Evolutionary conservation across 805 yeast genomes (phyloP).

Genomic region (Diddensiella santjacobensis): DNA sequence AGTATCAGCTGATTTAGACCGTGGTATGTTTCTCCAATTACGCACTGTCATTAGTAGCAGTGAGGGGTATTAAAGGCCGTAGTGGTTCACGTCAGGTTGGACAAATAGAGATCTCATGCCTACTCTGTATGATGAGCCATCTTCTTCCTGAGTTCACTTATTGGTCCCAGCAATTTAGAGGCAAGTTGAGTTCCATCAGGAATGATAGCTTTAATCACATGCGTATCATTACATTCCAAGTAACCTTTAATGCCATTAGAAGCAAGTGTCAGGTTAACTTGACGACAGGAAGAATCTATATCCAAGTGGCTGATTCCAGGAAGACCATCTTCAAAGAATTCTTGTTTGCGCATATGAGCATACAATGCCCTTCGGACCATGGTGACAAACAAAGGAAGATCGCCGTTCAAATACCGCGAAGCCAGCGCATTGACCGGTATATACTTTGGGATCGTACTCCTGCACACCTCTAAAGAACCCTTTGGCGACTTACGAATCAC

Average conservation of each 20-base stretch:
- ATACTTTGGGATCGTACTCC: constrained; percentile 20
- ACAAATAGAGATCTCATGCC: no score
- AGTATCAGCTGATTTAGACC: no score
- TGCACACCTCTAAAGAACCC: constrained; percentile 12
- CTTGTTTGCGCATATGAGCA: constrained; percentile 67
- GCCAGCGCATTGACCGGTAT: constrained; percentile 16
- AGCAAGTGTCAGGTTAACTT: constrained; percentile 14
- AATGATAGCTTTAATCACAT: constrained; percentile 4
- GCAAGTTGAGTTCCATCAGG: not conserved
- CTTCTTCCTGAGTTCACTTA: not conserved
- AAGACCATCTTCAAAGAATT: constrained; percentile 73
- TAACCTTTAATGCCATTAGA: constrained; percentile 2
- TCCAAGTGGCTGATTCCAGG: constrained; percentile 13
- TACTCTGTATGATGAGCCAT: not conserved
- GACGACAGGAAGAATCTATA: constrained; percentile 16
- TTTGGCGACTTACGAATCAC: constrained; percentile 13
- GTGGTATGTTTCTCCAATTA: no score
- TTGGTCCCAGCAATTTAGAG: not conserved
- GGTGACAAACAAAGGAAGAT: constrained; percentile 17
- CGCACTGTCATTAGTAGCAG: no score
- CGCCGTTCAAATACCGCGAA: constrained; percentile 11
- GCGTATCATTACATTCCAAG: constrained; percentile 12
- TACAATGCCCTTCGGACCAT: constrained; percentile 45
- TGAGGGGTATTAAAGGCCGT: no score
- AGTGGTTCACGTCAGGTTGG: no score